Evolutionary conservation across 2,329 filamentous ascomycete genomes (phyloP).

Genomic region (Fusarium nelsonii): DNA sequence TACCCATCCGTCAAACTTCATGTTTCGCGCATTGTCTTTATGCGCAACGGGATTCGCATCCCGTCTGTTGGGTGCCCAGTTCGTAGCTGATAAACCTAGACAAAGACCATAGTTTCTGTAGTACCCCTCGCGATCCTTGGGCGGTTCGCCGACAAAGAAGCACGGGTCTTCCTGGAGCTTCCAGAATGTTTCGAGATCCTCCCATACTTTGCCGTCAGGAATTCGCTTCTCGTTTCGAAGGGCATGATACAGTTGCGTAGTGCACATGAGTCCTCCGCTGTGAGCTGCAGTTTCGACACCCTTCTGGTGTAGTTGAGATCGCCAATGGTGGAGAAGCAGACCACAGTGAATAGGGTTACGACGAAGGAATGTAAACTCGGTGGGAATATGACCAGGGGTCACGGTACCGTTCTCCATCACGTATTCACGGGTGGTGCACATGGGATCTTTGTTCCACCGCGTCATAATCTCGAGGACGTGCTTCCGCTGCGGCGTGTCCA

Average conservation of each 20-base stretch:
- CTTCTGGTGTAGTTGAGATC: constrained; percentile 19
- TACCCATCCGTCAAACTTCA: constrained; percentile 31
- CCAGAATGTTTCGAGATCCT: constrained; percentile 31
- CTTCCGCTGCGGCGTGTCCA: not conserved
- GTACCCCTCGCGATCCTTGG: constrained; percentile 35
- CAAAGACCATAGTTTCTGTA: constrained; percentile 43
- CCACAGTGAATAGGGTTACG: constrained; percentile 42
- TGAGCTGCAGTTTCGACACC: constrained; percentile 29
- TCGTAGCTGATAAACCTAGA: constrained; percentile 33
- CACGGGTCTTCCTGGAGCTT: constrained; percentile 31
- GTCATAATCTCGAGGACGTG: constrained; percentile 16
- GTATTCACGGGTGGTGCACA: constrained; percentile 1
- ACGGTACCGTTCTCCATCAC: not conserved
- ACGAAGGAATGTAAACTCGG: constrained; percentile 34
- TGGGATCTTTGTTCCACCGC: constrained; percentile 34
- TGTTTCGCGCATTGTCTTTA: constrained; percentile 23
- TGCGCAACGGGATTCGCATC: constrained; percentile 12
- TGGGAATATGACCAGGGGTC: not conserved
- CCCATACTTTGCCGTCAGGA: constrained; percentile 12
- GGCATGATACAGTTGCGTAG: constrained; percentile 43
- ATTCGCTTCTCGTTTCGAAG: constrained; percentile 38
- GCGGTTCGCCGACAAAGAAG: constrained; percentile 42
- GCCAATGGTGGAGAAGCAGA: constrained; percentile 38
- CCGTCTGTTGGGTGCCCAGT: constrained; percentile 35
- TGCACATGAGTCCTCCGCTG: constrained; percentile 34